Conservation (phyloP, 257 asterid species). For the Forsythia viridissima region DNA sequence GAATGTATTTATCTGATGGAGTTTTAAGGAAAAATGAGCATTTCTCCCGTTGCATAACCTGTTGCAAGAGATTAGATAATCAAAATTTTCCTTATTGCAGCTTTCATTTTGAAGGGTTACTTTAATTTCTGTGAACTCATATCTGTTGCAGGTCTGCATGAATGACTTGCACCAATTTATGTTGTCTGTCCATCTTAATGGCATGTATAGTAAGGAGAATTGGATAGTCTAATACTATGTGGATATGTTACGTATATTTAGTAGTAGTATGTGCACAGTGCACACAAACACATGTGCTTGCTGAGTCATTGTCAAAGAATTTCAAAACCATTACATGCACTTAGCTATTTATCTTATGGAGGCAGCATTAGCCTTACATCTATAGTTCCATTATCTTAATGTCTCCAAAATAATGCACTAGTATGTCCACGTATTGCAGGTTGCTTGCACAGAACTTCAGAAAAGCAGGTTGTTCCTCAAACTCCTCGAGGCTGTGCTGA, state of each 20-base stretch:
- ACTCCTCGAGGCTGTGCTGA: slow-evolving; percentile 78
- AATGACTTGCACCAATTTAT: not conserved
- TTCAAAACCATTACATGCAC: not conserved
- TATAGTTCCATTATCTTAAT: not conserved
- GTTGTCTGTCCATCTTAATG: not conserved
- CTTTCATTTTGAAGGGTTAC: no score
- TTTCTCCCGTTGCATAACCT: not conserved
- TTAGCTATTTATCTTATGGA: not conserved
- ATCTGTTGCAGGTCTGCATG: no score
- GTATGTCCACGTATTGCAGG: slow-evolving; percentile 36
- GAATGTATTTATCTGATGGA: not conserved
- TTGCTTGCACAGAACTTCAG: slow-evolving; percentile 60
- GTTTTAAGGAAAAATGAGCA: not conserved
- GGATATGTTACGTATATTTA: no score
- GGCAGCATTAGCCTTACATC: not conserved
- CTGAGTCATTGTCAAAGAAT: no score
- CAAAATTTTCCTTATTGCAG: not conserved
- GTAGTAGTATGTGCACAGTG: no score
- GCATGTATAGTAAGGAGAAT: not conserved
- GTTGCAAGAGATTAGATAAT: not conserved
- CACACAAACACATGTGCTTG: no score
- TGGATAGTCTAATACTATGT: not conserved
- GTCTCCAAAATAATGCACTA: slow-evolving; percentile 2
- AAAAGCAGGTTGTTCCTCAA: slow-evolving; percentile 68
- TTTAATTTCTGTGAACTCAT: no score